Base-by-base conservation (phyloP, 352 stramenopile genomes). In the Phytophthora idaei region DNA sequence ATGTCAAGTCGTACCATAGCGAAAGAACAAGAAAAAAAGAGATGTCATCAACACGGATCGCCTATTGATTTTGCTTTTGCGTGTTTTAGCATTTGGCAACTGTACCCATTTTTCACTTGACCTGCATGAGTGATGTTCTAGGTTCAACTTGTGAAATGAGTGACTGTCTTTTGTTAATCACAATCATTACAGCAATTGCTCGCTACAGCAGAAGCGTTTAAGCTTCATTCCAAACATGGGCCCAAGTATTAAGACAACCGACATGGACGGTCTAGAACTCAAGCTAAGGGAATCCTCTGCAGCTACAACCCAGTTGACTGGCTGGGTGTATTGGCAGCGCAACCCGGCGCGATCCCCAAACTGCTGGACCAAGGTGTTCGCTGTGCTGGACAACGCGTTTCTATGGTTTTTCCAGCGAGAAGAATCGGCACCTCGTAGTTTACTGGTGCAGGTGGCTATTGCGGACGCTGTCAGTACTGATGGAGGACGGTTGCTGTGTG, bases 311-410 rank as follows among this genome's bases (percentile, higher is more conserved):
- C 51, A 51, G 25, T 39, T 76, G 32, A 53, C 21, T 31, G 78
- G 74, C 37, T 89, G 80, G 82, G 72, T 90, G 53, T 89, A 89
- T 62, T 90, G 82, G 82, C 78, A 89, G 64, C 80, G 82, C 21
- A 76, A 89, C 45, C 68, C 68, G 14, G 37, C 21, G 12, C 41
- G 56, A 59, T 74, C 67, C 17, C 17, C 17, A 21, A 21, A 21
- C 17, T 21, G 17, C 17, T 90, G 82, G 81, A 90, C 81, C 39
- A 89, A 89, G 54, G 82, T 88, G 8, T 90, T 83, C 50, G 78
- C 62, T 4, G 80, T 89, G 49, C 67, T 90, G 37, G 61, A 81
- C 46, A 71, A 81, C 42, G 70, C 67, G 2, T 87, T 89, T 57
- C 55, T 90, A 47, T 84, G 72, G 17, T 69, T 90, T 49, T 87